Evolutionary conservation across 768 basidiomycete genomes (phyloP).

Genomic region (Pisolithus orientalis): DNA sequence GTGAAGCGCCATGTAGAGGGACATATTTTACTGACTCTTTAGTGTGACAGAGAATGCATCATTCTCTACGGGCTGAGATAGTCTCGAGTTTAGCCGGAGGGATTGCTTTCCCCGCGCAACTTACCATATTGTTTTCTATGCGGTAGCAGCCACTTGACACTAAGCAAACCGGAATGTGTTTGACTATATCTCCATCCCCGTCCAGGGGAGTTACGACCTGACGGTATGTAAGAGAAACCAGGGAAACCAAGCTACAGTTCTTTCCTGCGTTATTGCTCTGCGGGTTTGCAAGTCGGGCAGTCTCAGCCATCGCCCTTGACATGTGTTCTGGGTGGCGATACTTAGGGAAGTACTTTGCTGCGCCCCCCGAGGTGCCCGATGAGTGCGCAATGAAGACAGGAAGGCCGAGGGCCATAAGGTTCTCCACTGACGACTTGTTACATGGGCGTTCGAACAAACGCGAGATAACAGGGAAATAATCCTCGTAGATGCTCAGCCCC

Average conservation of each 20-base stretch:
- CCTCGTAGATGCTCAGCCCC: constrained; percentile 9
- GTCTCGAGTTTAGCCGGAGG: background rate
- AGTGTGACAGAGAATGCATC: constrained; percentile 2
- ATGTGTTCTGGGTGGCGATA: constrained; percentile 15
- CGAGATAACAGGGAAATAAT: constrained; percentile 15
- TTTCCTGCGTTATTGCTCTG: constrained; percentile 6
- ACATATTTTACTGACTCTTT: constrained; percentile 4
- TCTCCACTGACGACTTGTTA: constrained; percentile 10
- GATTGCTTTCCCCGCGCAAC: background rate
- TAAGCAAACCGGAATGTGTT: constrained; percentile 9
- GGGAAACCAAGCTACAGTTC: constrained; percentile 17
- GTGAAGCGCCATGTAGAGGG: too few species aligned
- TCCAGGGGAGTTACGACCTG: constrained; percentile 8
- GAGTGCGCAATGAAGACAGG: constrained; percentile 18
- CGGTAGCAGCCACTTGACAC: constrained; percentile 17
- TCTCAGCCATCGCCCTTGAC: constrained; percentile 8
- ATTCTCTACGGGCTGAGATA: constrained; percentile 8
- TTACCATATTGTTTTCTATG: constrained; percentile 15
- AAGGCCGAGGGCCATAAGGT: constrained; percentile 16
- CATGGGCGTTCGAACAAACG: constrained; percentile 16
- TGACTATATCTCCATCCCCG: constrained; percentile 5
- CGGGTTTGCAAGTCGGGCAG: constrained; percentile 7
- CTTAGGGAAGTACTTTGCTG: constrained; percentile 13
- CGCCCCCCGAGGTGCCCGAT: constrained; percentile 11
- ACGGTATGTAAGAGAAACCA: constrained; percentile 14